Percentiles rank a stretch among this genome's conserved stretches.
Evolutionary conservation across 768 basidiomycete genomes (phyloP).

Genomic region (Pleurotus tuber-regium): DNA sequence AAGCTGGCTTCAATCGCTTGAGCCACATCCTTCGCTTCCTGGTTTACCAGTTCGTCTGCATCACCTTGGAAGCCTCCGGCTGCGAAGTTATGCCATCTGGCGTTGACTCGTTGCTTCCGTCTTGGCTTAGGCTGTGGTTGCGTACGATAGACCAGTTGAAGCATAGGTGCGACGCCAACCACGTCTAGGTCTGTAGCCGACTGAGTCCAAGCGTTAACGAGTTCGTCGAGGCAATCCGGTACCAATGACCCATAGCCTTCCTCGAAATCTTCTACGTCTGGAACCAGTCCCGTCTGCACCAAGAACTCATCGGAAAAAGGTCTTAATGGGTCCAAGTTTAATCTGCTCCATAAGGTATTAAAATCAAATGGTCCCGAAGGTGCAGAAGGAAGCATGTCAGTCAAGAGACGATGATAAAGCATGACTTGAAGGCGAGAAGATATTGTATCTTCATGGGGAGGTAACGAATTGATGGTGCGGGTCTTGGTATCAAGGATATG

Average conservation of each 20-base stretch:
- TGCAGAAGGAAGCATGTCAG: conserved; percentile 37
- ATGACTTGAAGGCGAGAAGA: conserved; percentile 71
- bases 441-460: conserved; percentile 54
- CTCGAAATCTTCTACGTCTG: conserved; percentile 13
- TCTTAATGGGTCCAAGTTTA: conserved; percentile 39
- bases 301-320: conserved; percentile 54
- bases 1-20: conserved; percentile 48
- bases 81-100: neutral
- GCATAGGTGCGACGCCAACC: conserved; percentile 32
- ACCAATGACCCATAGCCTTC: conserved; percentile 12
- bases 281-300: conserved; percentile 32
- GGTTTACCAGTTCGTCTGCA: conserved; percentile 5
- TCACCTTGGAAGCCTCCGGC: neutral
- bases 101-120: conserved; percentile 18
- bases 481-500: conserved; percentile 72
- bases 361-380: conserved; percentile 50
- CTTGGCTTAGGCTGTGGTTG: conserved; percentile 23
- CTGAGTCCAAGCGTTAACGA: conserved; percentile 30
- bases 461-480: conserved; percentile 45
- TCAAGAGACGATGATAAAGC: conserved; percentile 71
- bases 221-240: conserved; percentile 34
- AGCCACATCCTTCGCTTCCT: conserved; percentile 42
- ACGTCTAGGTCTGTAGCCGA: conserved; percentile 27
- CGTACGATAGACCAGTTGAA: conserved; percentile 53
- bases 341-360: conserved; percentile 44